These are phyloP conservation scores for Parmelia sp. DNA, from an alignment of 495 filamentous ascomycete species.

Conservation along the genomic window DNA sequence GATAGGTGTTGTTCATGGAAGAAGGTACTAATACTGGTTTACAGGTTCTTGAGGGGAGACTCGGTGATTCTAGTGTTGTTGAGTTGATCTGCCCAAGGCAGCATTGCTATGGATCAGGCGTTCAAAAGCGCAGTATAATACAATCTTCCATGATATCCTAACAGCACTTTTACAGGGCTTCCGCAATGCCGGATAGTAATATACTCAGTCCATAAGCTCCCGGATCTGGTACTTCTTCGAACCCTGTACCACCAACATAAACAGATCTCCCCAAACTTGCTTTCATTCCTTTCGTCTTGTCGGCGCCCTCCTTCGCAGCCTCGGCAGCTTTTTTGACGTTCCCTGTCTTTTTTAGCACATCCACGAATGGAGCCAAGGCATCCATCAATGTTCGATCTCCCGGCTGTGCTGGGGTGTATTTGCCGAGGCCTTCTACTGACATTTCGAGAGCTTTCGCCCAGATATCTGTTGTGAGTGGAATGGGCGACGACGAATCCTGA, in stretches of 20 bases:
- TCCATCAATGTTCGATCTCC: slow-evolving; percentile 91
- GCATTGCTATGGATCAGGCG: slow-evolving; percentile 9
- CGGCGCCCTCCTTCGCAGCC: slow-evolving; percentile 68
- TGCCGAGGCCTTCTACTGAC: slow-evolving; percentile 63
- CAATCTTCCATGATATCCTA: slow-evolving; percentile 13
- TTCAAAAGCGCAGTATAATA: slow-evolving; percentile 9
- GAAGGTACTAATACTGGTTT: slow-evolving; percentile 10
- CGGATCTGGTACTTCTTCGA: slow-evolving; percentile 76
- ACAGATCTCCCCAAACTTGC: slow-evolving; percentile 82
- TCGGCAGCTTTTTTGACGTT: slow-evolving; percentile 65
- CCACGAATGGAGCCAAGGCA: slow-evolving; percentile 80
- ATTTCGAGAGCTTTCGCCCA: slow-evolving; percentile 72
- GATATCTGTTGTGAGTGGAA: slow-evolving; percentile 46
- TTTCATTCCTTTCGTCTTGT: slow-evolving; percentile 83
- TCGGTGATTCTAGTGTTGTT: slow-evolving; percentile 88
- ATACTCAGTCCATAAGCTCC: slow-evolving; percentile 78
- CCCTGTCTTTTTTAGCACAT: slow-evolving; percentile 54
- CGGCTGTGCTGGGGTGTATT: slow-evolving; percentile 82
- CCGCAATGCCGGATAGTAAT: slow-evolving; percentile 73
- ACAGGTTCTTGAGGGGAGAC: slow-evolving; percentile 88
- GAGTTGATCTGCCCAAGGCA: slow-evolving; percentile 47
- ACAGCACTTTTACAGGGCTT: slow-evolving; percentile 35
- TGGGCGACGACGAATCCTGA: slow-evolving; percentile 41
- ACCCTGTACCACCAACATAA: slow-evolving; percentile 82
- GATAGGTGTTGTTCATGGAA: background rate